Percentiles rank a stretch among this genome's conserved stretches.
Evolutionary conservation across 78 protist species (phyloP).

Genomic region (Pigoraptor vietnamica): DNA sequence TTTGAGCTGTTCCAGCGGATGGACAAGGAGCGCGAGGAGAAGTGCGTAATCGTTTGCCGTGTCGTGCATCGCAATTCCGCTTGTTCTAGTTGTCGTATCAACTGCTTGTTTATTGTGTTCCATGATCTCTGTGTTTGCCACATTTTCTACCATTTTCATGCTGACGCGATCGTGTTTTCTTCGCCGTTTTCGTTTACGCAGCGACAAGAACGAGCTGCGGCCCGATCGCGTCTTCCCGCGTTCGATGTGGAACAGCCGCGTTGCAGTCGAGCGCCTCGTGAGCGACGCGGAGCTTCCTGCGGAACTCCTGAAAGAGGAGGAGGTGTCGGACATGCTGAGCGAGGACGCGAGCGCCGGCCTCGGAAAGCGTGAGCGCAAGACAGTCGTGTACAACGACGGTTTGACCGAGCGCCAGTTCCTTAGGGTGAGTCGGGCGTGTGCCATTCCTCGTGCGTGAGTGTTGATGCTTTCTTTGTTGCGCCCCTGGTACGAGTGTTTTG

Average conservation of each 20-base stretch:
- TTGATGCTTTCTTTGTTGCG: neutral
- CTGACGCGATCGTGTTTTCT: no score
- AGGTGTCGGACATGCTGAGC: no score
- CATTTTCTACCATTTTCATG: neutral
- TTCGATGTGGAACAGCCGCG: neutral
- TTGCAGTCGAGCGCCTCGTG: neutral
- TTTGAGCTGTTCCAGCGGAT: neutral
- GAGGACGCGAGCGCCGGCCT: no score
- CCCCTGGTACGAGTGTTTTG: neutral
- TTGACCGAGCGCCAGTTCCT: slow-evolving; percentile 13
- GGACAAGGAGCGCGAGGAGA: neutral
- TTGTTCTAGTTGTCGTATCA: neutral
- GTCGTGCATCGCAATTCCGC: neutral
- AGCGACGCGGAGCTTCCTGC: neutral
- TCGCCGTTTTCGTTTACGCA: neutral
- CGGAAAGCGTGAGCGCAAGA: slow-evolving; percentile 10
- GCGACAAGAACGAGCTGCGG: neutral
- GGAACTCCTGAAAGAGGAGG: no score
- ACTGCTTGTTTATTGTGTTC: neutral
- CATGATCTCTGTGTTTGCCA: neutral
- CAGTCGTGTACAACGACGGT: slow-evolving; percentile 11
- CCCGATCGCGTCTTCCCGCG: neutral
- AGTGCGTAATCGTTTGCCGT: neutral
- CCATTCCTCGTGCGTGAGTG: neutral
- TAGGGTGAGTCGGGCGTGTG: neutral